Conservation (phyloP, 1,139 yeast genomes). For the Pichia terricola region DNA sequence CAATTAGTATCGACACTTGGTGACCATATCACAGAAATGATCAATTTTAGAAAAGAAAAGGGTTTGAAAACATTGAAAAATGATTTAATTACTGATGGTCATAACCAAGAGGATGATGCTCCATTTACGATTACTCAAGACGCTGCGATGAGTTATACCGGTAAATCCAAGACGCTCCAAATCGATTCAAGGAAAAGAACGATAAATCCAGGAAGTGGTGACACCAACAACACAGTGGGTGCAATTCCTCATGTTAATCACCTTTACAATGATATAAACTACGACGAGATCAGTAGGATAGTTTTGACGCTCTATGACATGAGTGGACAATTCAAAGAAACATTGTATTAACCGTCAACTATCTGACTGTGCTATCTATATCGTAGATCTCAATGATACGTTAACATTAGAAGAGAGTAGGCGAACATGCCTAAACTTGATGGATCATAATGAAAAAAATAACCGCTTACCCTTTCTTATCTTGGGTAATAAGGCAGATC, state of each 20-base stretch:
- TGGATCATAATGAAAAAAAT: conserved; percentile 13
- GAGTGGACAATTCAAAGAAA: conserved; percentile 19
- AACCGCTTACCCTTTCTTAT: conserved; percentile 16
- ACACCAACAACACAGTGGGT: conserved; percentile 6
- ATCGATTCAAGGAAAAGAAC: background rate
- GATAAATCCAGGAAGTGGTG: background rate
- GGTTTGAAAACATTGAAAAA: too few species aligned
- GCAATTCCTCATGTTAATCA: too few species aligned
- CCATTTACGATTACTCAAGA: too few species aligned
- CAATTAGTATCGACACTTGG: too few species aligned
- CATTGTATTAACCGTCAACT: conserved; percentile 1
- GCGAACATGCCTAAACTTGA: conserved; percentile 10
- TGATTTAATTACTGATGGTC: too few species aligned
- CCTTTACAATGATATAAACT: too few species aligned
- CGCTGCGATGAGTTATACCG: too few species aligned
- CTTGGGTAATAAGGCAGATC: conserved; percentile 20
- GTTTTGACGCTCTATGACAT: conserved; percentile 13
- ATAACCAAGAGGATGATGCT: too few species aligned
- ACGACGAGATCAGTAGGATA: too few species aligned
- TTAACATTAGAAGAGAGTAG: conserved; percentile 15
- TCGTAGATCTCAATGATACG: conserved; percentile 20
- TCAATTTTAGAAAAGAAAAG: too few species aligned
- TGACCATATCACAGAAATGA: too few species aligned
- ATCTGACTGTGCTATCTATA: conserved; percentile 15
- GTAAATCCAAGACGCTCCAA: too few species aligned